Base-by-base conservation (phyloP, 2,329 filamentous ascomycete genomes). In the Hawksworthiomyces lignivorus region DNA sequence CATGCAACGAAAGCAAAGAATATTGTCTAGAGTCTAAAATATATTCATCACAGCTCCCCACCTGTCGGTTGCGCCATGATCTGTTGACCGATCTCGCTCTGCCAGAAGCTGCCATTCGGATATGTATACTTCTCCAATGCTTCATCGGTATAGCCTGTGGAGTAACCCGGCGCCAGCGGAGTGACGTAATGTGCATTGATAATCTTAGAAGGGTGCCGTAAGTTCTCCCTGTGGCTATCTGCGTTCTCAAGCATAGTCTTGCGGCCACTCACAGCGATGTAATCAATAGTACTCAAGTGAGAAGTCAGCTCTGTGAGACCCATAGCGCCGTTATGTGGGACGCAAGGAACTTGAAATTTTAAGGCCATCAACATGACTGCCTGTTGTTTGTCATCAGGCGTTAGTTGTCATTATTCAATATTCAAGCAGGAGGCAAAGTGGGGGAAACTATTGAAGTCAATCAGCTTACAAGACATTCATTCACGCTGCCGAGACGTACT, bases 141-240 rank as follows among this genome's bases (percentile, higher is more conserved):
- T 21, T 44, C 42, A 12, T 40, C 37, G 7, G 42, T 44, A 31
- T 44, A 44, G 20, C 37, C 42, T 12, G 32, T 40, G 12, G 37
- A 40, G 62, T 94, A 94, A 0, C 88, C 88, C 0, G 87, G 73
- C 57, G 87, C 80, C 49, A 67, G 80, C 0, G 88, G 88, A 1
- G 88, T 94, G 51, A 84, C 83, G 65, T 94, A 94, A 63, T 87
- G 90, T 3, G 88, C 88, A 50, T 87, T 80, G 64, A 81, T 79
- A 53, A 94, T 87, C 42, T 81, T 73, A 2, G 79, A 75, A 1
- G 88, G 88, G 62, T 94, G 75, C 56, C 87, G 69, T 61, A 94
- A 94, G 65, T 94, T 87, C 72, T 94, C 88, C 62, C 94, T 88
- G 55, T 94, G 64, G 62, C 94, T 86, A 58, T 94, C 87, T n/a